Evolutionary conservation across 257 asterid genomes (phyloP), one percentile per base, ranked within the genome.

Genomic region (Oldenlandia corymbosa): DNA sequence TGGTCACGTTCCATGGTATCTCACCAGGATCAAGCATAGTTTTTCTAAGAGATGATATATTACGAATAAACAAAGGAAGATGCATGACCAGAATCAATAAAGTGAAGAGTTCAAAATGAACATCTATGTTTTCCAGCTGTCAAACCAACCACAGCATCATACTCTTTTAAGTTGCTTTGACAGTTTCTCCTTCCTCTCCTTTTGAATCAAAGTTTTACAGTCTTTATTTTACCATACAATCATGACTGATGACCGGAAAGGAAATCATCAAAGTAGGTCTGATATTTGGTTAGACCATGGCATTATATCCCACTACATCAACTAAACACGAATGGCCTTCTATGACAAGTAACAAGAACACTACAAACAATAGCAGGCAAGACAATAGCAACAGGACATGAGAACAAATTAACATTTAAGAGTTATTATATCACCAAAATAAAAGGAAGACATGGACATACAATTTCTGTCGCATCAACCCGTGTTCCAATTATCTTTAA

Each of bases 381-480:
- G 60, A 41, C 1, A 14, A 21, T 17, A 31, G 18, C 26, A 21
- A 21, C 58, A 55, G 10, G 24, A 23, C 20, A 13, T n/a, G 20
- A 21, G 16, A 59, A 21, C 12, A 21, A 26, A 57, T 41, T 34
- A 24, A 28, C 14, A n/a, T 47, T 30, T 17, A 11, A 31, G 31
- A 13, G 28, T 4, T 34, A 9, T 4, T 3, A 3, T 34, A 32
- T 4, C 1, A 26, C 45, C 12, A 5, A 30, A 20, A 39, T 32
- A 24, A 61, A 21, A 61, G 62, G 58, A 39, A 62, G 32, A 48
- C 36, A 39, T 69, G 67, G 48, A 68, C 91, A 34, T 87, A 87
- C 94, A 54, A 92, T 89, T 85, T 92, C 84, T 24, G 97, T 89
- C 26, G 97, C 95, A 78, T 87, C 84, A 63, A 79, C 81, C 16